Evolutionary conservation across 768 basidiomycete species (phyloP), one percentile per base, ranked within the genome.

Genomic region (Boletus speciosus): DNA sequence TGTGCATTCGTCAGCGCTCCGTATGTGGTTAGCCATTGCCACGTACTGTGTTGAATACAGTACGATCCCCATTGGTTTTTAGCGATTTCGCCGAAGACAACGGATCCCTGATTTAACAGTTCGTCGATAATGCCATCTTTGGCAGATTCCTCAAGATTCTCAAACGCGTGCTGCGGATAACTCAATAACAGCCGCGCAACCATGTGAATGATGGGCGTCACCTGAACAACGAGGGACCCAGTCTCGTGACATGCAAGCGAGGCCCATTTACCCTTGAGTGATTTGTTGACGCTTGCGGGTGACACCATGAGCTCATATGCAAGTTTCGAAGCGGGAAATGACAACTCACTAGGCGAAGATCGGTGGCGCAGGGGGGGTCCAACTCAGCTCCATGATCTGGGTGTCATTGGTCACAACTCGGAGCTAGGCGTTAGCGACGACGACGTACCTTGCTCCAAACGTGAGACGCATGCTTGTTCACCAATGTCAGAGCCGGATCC

Each of bases 1-100:
- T 25, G 16, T 29, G 34, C 27, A 38, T 46, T 12, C 38, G 32
- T 55, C 29, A 59, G 55, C 42, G 48, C 40, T 37, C 52, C 10
- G 41, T 14, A 55, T 12, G 32, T n/a, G 23, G 31, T 25, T n/a
- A 48, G 37, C 43, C 35, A 7, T 21, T 16, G 38, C 52, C 10
- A 71, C 89, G 52, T 59, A 91, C 90, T 90, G 54, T 91, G 90
- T 60, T 91, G 88, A 27, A 92, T 78, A 66, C 90, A 92, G 61
- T 91, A 93, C 1, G 88, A 86, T 11, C 91, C 91, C 90, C 90
- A 93, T 65, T 93, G 90, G 56, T 83, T 93, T 74, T 89, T 91
- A 19, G 86, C 77, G 16, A 93, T 88, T 59, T 91, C 87, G 21
- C 80, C 77, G 58, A 92, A 92, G 25, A 87, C 76, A 1, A 66